phyloP scores from a whole-genome alignment of 2,329 filamentous ascomycete genomes.

The Aspergillus novoparasiticus region DNA sequence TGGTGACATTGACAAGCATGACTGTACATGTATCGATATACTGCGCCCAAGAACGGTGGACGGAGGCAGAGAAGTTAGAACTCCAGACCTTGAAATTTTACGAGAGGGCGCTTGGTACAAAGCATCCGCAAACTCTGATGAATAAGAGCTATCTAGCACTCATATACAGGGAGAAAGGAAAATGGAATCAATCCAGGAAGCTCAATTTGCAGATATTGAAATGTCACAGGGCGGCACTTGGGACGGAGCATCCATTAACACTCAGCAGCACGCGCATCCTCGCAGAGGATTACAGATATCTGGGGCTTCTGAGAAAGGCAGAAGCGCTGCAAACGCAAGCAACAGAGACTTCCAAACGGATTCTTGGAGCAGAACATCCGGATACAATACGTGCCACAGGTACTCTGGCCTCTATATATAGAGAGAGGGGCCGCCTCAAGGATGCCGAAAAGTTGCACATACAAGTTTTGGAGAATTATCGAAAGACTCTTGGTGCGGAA shows the following conservation, averaged over 20 bases:
- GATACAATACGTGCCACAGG: neutral
- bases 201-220: neutral
- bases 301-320: neutral
- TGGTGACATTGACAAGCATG: neutral
- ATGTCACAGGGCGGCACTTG: neutral
- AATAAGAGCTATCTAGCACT: neutral
- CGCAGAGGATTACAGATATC: neutral
- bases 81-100: neutral
- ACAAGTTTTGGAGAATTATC: neutral
- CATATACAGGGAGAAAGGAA: neutral
- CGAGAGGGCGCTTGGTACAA: constrained; percentile 5
- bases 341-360: neutral
- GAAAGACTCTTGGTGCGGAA: neutral
- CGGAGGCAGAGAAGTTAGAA: constrained; percentile 7
- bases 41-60: neutral
- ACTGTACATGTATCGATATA: neutral
- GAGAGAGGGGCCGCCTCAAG: neutral
- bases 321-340: neutral
- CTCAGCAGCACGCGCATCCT: neutral
- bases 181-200: neutral
- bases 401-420: neutral
- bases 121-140: constrained; percentile 5
- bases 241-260: neutral
- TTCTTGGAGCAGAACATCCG: neutral
- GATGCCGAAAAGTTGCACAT: neutral